Evolutionary conservation across 2,329 filamentous ascomycete genomes (phyloP).

Genomic region (Raffaelea albimanens): DNA sequence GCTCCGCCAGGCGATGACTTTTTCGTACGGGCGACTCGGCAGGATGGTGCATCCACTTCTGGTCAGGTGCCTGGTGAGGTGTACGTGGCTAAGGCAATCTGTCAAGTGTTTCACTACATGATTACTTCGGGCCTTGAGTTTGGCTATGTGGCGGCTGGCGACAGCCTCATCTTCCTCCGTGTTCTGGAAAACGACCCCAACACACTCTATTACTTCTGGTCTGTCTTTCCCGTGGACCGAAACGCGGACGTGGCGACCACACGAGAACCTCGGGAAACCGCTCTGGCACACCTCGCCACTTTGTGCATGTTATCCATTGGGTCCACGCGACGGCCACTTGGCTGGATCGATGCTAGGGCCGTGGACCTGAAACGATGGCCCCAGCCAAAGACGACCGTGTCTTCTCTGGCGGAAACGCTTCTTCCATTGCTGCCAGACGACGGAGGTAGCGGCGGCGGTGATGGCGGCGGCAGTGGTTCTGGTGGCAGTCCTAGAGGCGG

Average conservation of each 20-base stretch:
- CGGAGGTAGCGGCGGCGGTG: neutral
- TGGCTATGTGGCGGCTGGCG: constrained; percentile 8
- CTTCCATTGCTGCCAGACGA: neutral
- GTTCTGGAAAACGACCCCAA: constrained; percentile 3
- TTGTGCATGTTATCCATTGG: constrained; percentile 1
- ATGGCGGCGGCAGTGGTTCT: neutral
- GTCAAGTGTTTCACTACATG: constrained; percentile 10
- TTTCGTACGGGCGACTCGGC: neutral
- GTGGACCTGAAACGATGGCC: constrained; percentile 2
- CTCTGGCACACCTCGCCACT: constrained; percentile 2
- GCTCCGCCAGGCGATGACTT: constrained; percentile 7
- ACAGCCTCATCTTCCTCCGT: constrained; percentile 8
- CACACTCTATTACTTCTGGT: constrained; percentile 7
- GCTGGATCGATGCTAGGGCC: constrained; percentile 1
- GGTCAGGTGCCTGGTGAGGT: neutral
- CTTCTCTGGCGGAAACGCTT: neutral
- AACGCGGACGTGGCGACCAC: neutral
- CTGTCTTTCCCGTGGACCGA: neutral
- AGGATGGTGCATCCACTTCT: neutral
- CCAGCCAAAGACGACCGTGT: neutral
- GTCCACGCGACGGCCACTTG: neutral
- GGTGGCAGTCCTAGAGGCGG: neutral
- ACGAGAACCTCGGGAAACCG: constrained; percentile 2
- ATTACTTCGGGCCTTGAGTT: constrained; percentile 5
- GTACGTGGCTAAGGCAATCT: constrained; percentile 3